A percentile compares a stretch with the other conserved stretches of the same genome.
Conservation (phyloP, 2,329 filamentous ascomycete species). For the Venturia oleaginea region DNA sequence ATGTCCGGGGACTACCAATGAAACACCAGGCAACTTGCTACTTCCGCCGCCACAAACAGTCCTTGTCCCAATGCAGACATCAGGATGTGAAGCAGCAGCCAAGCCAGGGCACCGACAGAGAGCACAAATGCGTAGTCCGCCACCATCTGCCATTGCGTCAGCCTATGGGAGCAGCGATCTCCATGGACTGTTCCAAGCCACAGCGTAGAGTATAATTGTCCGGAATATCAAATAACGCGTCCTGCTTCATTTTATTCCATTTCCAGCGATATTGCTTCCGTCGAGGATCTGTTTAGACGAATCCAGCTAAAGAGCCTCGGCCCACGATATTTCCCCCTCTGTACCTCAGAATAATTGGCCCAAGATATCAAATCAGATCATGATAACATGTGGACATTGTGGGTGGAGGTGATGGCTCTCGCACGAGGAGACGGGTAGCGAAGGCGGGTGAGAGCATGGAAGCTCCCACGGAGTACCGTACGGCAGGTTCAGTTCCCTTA, state of each 20-base stretch:
- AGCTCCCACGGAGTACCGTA: neutral
- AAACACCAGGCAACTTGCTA: neutral
- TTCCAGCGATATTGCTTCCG: neutral
- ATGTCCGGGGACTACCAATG: neutral
- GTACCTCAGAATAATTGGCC: conserved; percentile 1
- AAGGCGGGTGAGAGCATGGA: neutral
- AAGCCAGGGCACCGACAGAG: neutral
- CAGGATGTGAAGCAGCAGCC: neutral
- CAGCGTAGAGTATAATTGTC: neutral
- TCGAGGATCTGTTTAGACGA: neutral
- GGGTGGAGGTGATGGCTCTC: neutral
- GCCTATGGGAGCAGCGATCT: neutral
- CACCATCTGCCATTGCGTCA: neutral
- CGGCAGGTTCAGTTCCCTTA: neutral
- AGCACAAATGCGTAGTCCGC: neutral
- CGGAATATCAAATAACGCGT: neutral
- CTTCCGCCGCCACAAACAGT: neutral
- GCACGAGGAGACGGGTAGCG: neutral
- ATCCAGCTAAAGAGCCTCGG: neutral
- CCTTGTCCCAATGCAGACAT: conserved; percentile 1
- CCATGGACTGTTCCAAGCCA: neutral
- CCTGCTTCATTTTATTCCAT: neutral
- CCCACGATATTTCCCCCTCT: neutral
- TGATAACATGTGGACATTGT: neutral
- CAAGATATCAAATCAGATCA: neutral